Base-by-base conservation (phyloP, 257 asterid species). In the Thymus quinquecostatus region DNA sequence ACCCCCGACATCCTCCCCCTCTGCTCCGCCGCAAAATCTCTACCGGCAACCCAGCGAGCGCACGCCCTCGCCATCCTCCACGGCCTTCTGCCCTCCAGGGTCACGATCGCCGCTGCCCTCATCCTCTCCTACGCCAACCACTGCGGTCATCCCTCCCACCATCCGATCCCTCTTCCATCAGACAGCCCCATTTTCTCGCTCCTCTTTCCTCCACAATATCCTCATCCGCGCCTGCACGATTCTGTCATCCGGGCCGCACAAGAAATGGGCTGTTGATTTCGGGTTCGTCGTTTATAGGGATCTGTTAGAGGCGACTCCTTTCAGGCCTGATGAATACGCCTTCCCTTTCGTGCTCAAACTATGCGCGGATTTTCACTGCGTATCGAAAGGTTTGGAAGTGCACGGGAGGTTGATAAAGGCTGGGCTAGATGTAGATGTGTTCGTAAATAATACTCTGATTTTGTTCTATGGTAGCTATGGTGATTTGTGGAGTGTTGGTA, bases 181-280 rank as follows among this genome's bases (percentile, higher is more conserved):
- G 28, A 30, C 64, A 12, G 9, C 10, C 64, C 6, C 45, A 3
- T 58, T 58, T 11, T 58, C 44, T 36, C 41, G 28, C 43, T 58
- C 61, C 61, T 29, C 61, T 56, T 56, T 58, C 64, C 64, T 58
- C 64, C 64, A 58, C 64, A 58, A 33, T 28, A 33, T 44, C 28
- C 28, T 58, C 10, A 58, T 58, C 43, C 64, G 43, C 4, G 43
- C 63, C 10, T 57, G 27, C 63, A 32, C 63, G 14, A 11, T 57
- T 33, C 41, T 30, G 27, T 5, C 60, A 55, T 34, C 63, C 21
- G 60, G 60, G 36, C 60, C 60, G 7, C 60, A 55, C n/a, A 8
- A 55, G 13, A 28, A 27, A 12, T 28, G 4, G 9, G 28, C 44
- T 10, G 10, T 33, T 32, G 44, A 11, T 33, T 6, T 58, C 8